phyloP scores from a whole-genome alignment of 768 basidiomycete genomes.

The Amanita phalloides region DNA sequence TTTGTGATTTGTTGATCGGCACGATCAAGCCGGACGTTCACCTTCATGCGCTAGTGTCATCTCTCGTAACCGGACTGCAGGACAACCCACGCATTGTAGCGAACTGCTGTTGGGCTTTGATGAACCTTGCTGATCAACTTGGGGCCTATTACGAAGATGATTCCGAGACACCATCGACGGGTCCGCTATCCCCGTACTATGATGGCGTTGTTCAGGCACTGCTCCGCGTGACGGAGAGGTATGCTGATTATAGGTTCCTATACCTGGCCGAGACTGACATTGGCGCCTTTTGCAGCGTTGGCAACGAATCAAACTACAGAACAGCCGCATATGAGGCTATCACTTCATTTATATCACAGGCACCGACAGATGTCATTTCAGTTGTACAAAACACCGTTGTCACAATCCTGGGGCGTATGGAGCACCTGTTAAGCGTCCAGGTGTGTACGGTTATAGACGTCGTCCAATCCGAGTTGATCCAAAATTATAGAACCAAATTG shows the following conservation, averaged over 20 bases:
- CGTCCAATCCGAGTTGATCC: not conserved
- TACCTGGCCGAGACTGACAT: constrained; percentile 7
- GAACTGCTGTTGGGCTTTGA: constrained; percentile 94
- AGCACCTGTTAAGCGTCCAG: constrained; percentile 76
- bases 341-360: constrained; percentile 74
- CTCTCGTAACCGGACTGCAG: constrained; percentile 70
- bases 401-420: constrained; percentile 82
- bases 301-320: constrained; percentile 87
- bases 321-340: constrained; percentile 96
- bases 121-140: constrained; percentile 91
- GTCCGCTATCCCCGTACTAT: constrained; percentile 81
- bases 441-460: constrained; percentile 25
- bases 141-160: constrained; percentile 56
- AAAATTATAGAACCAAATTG: constrained; percentile 66
- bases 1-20: constrained; percentile 80
- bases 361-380: constrained; percentile 66
- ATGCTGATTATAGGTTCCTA: constrained; percentile 13
- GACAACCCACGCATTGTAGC: constrained; percentile 80
- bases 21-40: constrained; percentile 87
- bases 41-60: constrained; percentile 71
- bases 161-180: constrained; percentile 38
- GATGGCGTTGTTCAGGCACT: constrained; percentile 80
- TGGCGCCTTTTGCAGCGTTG: constrained; percentile 32
- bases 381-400: constrained; percentile 78
- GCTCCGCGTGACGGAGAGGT: constrained; percentile 83